A percentile compares a stretch with the other conserved stretches of the same genome.
Evolutionary conservation across 2,329 filamentous ascomycete species (phyloP).

Genomic region (Aspergillus bombycis): DNA sequence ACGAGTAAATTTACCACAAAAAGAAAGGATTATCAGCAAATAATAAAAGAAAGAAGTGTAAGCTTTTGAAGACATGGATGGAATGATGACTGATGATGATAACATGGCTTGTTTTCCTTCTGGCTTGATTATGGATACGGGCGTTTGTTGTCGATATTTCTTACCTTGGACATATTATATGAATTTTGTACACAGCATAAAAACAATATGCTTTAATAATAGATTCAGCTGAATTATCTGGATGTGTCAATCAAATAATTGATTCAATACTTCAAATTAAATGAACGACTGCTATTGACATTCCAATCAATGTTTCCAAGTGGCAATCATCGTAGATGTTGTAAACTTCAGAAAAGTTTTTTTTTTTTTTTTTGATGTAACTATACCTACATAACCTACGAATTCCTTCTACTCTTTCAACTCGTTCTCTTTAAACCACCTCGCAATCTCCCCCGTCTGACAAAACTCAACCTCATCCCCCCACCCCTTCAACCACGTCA

Average conservation of each 20-base stretch:
- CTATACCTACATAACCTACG: background rate
- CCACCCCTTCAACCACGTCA: slow-evolving; percentile 53
- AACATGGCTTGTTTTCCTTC: background rate
- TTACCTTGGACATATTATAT: background rate
- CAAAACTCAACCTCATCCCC: slow-evolving; percentile 36
- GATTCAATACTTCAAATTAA: background rate
- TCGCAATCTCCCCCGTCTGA: slow-evolving; percentile 34
- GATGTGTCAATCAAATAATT: background rate
- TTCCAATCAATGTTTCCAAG: background rate
- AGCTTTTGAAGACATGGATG: background rate
- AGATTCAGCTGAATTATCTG: background rate
- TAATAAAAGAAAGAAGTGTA: background rate
- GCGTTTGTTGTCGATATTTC: background rate
- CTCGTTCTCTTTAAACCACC: slow-evolving; percentile 31
- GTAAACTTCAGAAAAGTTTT: too few relatives aligned
- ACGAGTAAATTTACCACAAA: slow-evolving; percentile 46
- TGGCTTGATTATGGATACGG: background rate
- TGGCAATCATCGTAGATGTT: background rate
- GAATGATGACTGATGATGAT: slow-evolving; percentile 6
- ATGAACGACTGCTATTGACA: background rate
- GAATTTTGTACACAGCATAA: background rate
- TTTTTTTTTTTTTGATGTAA: too few relatives aligned
- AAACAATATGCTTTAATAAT: background rate
- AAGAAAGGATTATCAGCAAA: background rate
- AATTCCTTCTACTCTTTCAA: background rate